Conservation (phyloP, 139 green algal species). For the Volvox reticuliferus region DNA sequence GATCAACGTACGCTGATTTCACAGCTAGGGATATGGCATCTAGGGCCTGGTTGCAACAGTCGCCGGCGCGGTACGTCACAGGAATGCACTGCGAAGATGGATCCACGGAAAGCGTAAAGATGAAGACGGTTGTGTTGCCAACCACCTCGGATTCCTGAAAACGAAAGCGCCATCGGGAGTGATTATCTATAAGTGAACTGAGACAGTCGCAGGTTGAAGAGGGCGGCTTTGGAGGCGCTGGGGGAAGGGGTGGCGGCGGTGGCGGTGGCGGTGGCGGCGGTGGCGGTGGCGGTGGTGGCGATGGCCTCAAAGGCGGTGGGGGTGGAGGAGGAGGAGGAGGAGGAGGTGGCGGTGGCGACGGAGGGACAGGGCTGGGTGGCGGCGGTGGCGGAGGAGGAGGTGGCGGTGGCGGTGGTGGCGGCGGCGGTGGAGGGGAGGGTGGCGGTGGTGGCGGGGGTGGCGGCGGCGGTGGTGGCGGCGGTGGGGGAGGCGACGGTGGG, state of each 20-base stretch:
- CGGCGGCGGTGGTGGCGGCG: neutral
- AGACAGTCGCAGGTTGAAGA: conserved; percentile 50
- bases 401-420: conserved; percentile 16
- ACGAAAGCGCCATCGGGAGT: conserved; percentile 48
- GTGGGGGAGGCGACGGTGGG: conserved; percentile 1
- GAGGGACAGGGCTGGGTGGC: neutral
- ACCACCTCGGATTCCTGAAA: conserved; percentile 42
- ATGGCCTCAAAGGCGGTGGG: neutral
- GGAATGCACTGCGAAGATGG: neutral
- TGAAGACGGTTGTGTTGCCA: neutral
- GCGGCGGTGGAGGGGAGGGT: neutral
- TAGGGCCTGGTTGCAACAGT: conserved; percentile 59
- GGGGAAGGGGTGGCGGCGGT: conserved; percentile 1
- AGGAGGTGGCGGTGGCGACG: neutral
- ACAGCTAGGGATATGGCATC: conserved; percentile 52
- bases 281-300: neutral
- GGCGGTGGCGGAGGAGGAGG: conserved; percentile 15
- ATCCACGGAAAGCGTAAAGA: conserved; percentile 27
- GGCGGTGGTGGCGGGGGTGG: neutral
- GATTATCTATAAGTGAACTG: conserved; percentile 54
- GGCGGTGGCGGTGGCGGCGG: conserved; percentile 1
- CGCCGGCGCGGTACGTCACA: conserved; percentile 40
- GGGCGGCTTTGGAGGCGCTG: neutral
- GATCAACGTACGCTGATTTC: neutral
- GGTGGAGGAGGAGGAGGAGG: neutral